Evolutionary conservation across 1,284 basidiomycete genomes (phyloP).

Genomic region (Malassezia vespertilionis): DNA sequence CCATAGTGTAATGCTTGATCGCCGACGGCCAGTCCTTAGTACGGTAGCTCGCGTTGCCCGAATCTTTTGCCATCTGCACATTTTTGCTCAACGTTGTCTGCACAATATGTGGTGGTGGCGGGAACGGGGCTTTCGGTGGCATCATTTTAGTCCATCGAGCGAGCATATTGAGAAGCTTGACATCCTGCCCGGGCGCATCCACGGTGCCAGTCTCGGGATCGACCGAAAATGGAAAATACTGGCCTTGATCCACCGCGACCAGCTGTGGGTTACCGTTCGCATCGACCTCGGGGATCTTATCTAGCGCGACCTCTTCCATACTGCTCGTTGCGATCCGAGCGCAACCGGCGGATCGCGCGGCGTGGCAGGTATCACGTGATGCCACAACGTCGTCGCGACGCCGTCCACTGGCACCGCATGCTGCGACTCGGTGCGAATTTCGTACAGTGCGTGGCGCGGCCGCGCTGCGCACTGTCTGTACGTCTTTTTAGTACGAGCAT

Average conservation of each 20-base stretch:
- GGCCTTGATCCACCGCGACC: slow-evolving; percentile 7
- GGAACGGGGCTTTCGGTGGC: slow-evolving; percentile 39
- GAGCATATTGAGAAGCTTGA: slow-evolving; percentile 42
- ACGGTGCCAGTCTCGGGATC: slow-evolving; percentile 3
- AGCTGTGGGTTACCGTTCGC: slow-evolving; percentile 7
- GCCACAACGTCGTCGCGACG: no score
- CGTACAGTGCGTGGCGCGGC: neutral
- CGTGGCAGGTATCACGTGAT: neutral
- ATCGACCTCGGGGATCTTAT: neutral
- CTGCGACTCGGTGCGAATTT: no score
- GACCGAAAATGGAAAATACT: slow-evolving; percentile 9
- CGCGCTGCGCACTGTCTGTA: neutral
- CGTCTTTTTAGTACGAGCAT: no score
- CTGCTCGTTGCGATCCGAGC: no score
- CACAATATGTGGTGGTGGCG: slow-evolving; percentile 44
- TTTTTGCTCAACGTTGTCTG: slow-evolving; percentile 36
- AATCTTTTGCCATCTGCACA: slow-evolving; percentile 41
- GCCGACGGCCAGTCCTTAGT: slow-evolving; percentile 58
- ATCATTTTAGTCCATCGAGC: slow-evolving; percentile 33
- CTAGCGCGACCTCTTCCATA: no score
- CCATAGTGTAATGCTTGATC: slow-evolving; percentile 70
- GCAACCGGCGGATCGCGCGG: neutral
- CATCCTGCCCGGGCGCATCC: slow-evolving; percentile 26
- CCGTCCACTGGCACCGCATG: neutral
- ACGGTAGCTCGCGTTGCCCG: slow-evolving; percentile 38